phyloP scores from a whole-genome alignment of 768 basidiomycete species.

The Inosperma sp. region DNA sequence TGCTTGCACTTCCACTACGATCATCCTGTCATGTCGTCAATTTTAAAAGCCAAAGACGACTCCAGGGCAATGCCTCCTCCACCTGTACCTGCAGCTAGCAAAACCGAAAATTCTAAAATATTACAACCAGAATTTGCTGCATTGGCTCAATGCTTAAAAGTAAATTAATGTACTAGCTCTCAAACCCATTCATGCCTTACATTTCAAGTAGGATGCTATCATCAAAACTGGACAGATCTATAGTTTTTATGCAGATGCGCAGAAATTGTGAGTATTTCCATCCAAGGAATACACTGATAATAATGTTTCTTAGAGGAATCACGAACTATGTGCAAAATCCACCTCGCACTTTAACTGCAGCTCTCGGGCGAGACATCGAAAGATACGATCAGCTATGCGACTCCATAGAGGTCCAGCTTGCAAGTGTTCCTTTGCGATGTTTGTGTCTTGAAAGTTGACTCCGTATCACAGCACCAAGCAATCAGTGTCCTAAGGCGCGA shows the following conservation, averaged over 20 bases:
- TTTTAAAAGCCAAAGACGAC: constrained; percentile 27
- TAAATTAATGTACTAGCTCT: constrained; percentile 13
- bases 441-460: neutral
- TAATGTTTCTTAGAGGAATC: constrained; percentile 45
- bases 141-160: constrained; percentile 55
- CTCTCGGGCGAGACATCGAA: constrained; percentile 70
- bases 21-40: neutral
- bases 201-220: constrained; percentile 66
- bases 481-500: constrained; percentile 72
- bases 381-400: constrained; percentile 80
- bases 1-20: neutral
- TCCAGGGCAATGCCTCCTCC: constrained; percentile 44
- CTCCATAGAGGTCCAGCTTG: constrained; percentile 67
- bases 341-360: constrained; percentile 57
- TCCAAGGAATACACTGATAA: neutral
- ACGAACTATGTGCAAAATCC: constrained; percentile 54
- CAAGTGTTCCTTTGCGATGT: constrained; percentile 29
- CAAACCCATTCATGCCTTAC: constrained; percentile 14
- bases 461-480: constrained; percentile 52
- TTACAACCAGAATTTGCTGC: constrained; percentile 65
- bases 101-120: constrained; percentile 33
- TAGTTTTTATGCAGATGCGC: constrained; percentile 60
- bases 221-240: constrained; percentile 71
- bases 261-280: constrained; percentile 49
- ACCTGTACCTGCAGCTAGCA: constrained; percentile 45